Evolutionary conservation across 345 rosid genomes (phyloP).

Genomic region (Triadica sebifera): DNA sequence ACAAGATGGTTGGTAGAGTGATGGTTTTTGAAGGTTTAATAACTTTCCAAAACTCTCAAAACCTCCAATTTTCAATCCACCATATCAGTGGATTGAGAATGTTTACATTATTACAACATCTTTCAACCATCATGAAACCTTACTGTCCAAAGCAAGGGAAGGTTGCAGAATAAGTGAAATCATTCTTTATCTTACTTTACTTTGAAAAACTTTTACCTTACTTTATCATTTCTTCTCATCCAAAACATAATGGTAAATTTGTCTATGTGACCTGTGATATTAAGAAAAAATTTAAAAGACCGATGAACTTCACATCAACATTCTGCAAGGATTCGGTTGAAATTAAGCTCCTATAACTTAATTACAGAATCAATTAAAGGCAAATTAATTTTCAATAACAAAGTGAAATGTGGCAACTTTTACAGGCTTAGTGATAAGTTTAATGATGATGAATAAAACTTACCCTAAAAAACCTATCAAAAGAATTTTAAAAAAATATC

Average conservation of each 20-base stretch:
- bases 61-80: background rate
- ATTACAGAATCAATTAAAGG: background rate
- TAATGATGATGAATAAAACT: background rate
- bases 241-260: background rate
- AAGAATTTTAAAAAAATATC: background rate
- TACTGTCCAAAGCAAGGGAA: background rate
- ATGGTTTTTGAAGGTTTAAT: too few species aligned
- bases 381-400: background rate
- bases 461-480: background rate
- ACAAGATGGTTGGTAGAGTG: too few species aligned
- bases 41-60: background rate
- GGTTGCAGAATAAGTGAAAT: background rate
- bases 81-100: background rate
- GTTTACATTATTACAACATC: background rate
- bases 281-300: background rate
- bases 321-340: background rate
- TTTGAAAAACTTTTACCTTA: background rate
- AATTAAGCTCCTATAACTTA: background rate
- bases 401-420: background rate
- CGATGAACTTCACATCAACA: background rate
- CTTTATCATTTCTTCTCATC: background rate
- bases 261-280: background rate
- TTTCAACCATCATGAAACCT: background rate
- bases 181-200: too few species aligned
- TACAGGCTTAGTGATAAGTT: background rate